Evolutionary conservation across 176 grass and related monocot species (phyloP), one percentile per base, ranked within the genome.

Genomic region (Luzula sylvatica): DNA sequence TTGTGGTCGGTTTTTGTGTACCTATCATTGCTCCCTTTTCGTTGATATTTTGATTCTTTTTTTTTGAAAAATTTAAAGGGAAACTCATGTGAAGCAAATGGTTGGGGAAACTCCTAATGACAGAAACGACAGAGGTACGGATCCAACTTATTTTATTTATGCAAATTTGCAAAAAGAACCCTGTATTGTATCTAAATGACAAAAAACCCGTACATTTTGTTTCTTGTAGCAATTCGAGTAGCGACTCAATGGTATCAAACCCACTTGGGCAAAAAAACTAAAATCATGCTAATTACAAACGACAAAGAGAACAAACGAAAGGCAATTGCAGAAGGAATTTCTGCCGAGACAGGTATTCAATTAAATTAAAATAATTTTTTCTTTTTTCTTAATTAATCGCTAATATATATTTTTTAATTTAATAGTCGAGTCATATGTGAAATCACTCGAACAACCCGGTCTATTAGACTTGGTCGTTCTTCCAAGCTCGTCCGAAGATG

Each of bases 31-130:
- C n/a, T n/a, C n/a, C n/a, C n/a, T n/a, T n/a, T n/a, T n/a, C n/a
- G n/a, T n/a, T n/a, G n/a, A n/a, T n/a, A n/a, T n/a, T 14, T 45
- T 54, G 14, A 25, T 20, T 16, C 15, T 61, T 54, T 28, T 12
- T 6, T 23, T 55, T 27, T 54, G 15, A 52, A 15, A 44, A 65
- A n/a, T n/a, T n/a, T n/a, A n/a, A 78, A 96, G 92, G 70, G 92
- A 96, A 56, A 96, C 92, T 50, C 88, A 89, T 57, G 78, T 96
- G 42, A 89, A 96, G 75, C 77, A 96, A 55, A 96, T 89, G 85
- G 78, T 76, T 50, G 85, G 85, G 40, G 92, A 96, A 60, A 96
- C 80, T 63, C 82, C 92, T 15, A 96, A 96, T 77, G 92, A 96
- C 70, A 80, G 85, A 22, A 96, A 96, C 49, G 85, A 96, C 70